phyloP scores from a whole-genome alignment of 768 basidiomycete genomes.

The Phanerochaete sordida region DNA sequence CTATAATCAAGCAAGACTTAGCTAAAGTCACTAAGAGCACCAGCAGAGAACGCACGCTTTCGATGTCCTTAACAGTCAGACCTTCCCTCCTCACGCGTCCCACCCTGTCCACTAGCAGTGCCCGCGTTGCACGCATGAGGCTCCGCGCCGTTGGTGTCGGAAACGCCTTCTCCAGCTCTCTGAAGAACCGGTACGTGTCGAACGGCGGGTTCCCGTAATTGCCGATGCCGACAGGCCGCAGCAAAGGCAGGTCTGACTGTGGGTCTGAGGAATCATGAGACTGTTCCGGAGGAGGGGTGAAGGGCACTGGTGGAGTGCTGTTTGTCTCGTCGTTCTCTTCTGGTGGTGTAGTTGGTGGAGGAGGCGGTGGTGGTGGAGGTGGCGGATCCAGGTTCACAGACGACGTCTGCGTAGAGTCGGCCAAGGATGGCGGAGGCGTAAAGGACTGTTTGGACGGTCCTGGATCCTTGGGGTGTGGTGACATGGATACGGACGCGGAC shows the following conservation, averaged over 20 bases:
- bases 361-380: slow-evolving; percentile 5
- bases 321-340: not conserved
- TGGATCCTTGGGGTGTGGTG: slow-evolving; percentile 22
- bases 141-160: slow-evolving; percentile 69
- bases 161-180: slow-evolving; percentile 68
- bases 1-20: slow-evolving; percentile 35
- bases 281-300: slow-evolving; percentile 10
- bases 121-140: slow-evolving; percentile 82
- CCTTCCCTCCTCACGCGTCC: slow-evolving; percentile 70
- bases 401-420: not conserved
- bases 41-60: slow-evolving; percentile 58
- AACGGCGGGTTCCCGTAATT: slow-evolving; percentile 72
- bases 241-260: slow-evolving; percentile 15
- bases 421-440: slow-evolving; percentile 5
- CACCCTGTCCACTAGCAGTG: slow-evolving; percentile 72
- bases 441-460: not conserved
- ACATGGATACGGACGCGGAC: not conserved
- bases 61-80: slow-evolving; percentile 71
- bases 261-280: slow-evolving; percentile 14
- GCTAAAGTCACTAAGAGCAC: not conserved
- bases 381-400: not conserved
- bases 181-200: slow-evolving; percentile 77
- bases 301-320: not conserved
- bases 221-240: slow-evolving; percentile 19
- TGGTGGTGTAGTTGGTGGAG: not conserved